These are phyloP conservation scores for Nitzschia sp. DNA, from an alignment of 108 stramenopile species.

Conservation along the genomic window DNA sequence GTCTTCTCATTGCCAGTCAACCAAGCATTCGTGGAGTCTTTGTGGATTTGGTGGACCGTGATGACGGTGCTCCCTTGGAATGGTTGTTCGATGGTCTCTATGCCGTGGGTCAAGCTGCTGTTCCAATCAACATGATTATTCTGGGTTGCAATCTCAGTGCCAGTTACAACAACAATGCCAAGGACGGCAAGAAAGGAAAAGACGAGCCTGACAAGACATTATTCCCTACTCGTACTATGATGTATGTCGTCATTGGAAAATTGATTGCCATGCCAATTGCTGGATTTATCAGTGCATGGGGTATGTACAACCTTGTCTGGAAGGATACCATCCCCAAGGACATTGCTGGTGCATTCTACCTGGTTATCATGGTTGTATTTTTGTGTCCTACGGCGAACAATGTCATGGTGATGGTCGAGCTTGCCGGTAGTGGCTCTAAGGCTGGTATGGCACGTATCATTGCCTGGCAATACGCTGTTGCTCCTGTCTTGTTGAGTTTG, in stretches of 20 bases:
- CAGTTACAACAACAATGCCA: slow-evolving; percentile 26
- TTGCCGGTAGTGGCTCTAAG: slow-evolving; percentile 61
- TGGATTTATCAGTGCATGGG: slow-evolving; percentile 54
- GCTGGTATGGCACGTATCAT: slow-evolving; percentile 79
- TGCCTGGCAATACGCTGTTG: slow-evolving; percentile 74
- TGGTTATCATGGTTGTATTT: slow-evolving; percentile 84
- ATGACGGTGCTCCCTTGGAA: slow-evolving; percentile 66
- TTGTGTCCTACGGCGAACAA: slow-evolving; percentile 89
- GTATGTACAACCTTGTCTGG: slow-evolving; percentile 51
- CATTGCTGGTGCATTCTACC: slow-evolving; percentile 75
- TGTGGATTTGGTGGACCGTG: slow-evolving; percentile 65
- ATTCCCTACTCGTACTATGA: slow-evolving; percentile 51
- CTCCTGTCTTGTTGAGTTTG: slow-evolving; percentile 68
- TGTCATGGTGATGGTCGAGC: slow-evolving; percentile 91
- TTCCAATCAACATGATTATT: slow-evolving; percentile 90
- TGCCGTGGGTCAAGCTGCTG: slow-evolving; percentile 74
- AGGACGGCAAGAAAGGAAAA: slow-evolving; percentile 1
- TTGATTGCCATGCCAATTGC: slow-evolving; percentile 81
- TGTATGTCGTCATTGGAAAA: slow-evolving; percentile 71
- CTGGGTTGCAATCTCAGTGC: slow-evolving; percentile 76
- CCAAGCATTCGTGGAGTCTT: slow-evolving; percentile 65
- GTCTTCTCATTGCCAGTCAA: slow-evolving; percentile 70
- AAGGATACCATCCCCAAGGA: slow-evolving; percentile 51
- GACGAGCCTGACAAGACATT: neutral
- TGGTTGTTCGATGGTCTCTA: slow-evolving; percentile 88